Percentiles rank a stretch among this genome's conserved stretches.
phyloP scores from a whole-genome alignment of 2,329 filamentous ascomycete species.

The Claviceps fusiformis region DNA sequence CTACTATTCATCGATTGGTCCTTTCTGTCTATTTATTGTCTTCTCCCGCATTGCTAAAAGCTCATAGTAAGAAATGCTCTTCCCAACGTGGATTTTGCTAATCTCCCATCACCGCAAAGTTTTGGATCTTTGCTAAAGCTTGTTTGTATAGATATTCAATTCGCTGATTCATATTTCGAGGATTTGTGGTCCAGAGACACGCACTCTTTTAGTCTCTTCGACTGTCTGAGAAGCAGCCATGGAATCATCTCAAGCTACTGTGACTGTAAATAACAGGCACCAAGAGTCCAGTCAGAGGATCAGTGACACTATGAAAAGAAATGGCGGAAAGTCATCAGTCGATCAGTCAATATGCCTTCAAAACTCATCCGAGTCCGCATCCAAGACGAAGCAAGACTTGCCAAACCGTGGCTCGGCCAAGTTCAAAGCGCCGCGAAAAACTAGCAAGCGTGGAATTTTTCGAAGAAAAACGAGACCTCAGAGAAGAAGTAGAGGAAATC shows the following conservation, averaged over 20 bases:
- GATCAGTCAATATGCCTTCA: not conserved
- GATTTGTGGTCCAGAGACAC: not conserved
- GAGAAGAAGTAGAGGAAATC: not conserved
- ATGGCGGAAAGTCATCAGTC: not conserved
- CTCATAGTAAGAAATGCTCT: not conserved
- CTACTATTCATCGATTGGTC: not conserved
- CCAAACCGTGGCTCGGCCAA: not conserved
- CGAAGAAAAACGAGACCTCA: not conserved
- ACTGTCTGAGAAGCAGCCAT: not conserved
- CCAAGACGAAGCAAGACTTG: not conserved
- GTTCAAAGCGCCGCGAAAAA: not conserved
- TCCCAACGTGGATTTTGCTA: not conserved
- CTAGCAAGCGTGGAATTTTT: not conserved
- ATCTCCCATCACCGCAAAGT: too few relatives aligned
- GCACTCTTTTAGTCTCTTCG: not conserved
- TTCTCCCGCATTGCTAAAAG: not conserved
- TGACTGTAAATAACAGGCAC: not conserved
- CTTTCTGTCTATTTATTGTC: not conserved
- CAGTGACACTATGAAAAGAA: not conserved
- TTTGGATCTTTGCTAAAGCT: not conserved
- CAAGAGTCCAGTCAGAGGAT: not conserved
- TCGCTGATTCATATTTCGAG: not conserved
- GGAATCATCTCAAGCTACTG: not conserved
- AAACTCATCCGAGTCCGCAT: not conserved
- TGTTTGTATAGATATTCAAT: not conserved